Base-by-base conservation (phyloP, 306 rosid species). In the Medicago truncatula region DNA sequence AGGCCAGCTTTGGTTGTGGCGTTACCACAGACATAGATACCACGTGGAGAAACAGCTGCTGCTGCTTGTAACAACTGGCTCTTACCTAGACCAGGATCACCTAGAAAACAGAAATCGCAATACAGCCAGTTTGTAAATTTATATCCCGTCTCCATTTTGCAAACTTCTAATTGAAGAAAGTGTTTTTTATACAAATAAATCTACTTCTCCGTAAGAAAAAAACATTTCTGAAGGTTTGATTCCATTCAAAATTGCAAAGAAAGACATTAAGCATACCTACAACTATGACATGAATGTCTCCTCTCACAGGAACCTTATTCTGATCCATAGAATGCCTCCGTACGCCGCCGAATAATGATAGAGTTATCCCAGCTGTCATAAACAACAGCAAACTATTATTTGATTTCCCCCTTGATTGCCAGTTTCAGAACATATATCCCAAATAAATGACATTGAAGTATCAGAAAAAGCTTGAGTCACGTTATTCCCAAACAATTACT, bases 71-170 rank as follows among this genome's bases (percentile, higher is more conserved):
- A 89, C 78, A 95, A 79, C 77, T 92, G 97, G 83, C 96, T 95
- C 84, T 95, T 92, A 69, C 98, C 98, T 40, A 95, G 84, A 81
- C 98, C 97, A 81, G 96, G 97, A 85, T 92, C 96, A 76, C 98
- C 98, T 92, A 75, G 57, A 70, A 79, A 81, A 83, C 67, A 49
- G 64, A 73, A 81, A 70, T 69, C 58, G 75, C 71, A 78, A 73
- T 14, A 74, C 13, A 71, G 70, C 44, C 39, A 69, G 58, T 41
- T 75, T 40, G 67, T 20, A 64, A 72, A 63, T 68, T 18, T 15
- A 43, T 11, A 34, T 71, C 43, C 11, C 21, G 36, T 9, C 38
- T 53, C 17, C 28, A 57, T 47, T 58, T 41, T 53, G 40, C 15
- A 11, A 52, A 75, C 69, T 56, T 53, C 18, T 25, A 68, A 28